phyloP scores from a whole-genome alignment of 495 filamentous ascomycete genomes.

The Penicillium subrubescens region DNA sequence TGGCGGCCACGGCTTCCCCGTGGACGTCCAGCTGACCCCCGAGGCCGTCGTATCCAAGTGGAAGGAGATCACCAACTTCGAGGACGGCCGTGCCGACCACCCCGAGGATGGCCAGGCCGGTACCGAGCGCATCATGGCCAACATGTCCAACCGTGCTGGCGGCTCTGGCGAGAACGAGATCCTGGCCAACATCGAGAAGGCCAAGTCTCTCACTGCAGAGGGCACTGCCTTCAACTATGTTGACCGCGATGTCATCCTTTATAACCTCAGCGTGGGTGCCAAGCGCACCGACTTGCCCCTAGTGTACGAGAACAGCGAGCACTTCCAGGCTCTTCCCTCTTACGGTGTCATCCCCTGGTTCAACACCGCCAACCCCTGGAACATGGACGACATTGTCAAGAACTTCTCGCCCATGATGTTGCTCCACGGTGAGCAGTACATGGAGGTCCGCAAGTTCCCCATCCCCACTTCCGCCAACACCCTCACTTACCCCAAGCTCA shows the following conservation, averaged over 20 bases:
- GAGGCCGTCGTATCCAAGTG: constrained; percentile 81
- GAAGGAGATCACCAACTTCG: constrained; percentile 81
- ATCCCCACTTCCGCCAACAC: constrained; percentile 86
- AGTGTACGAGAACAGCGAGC: constrained; percentile 85
- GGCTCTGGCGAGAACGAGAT: constrained; percentile 49
- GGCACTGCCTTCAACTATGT: constrained; percentile 81
- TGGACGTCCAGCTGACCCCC: constrained; percentile 83
- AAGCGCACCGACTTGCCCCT: constrained; percentile 87
- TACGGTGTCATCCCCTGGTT: constrained; percentile 95
- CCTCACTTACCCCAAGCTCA: constrained; percentile 78
- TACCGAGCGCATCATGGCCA: constrained; percentile 85
- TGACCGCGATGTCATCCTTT: constrained; percentile 88
- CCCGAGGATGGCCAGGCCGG: constrained; percentile 78
- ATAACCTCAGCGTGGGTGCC: constrained; percentile 93
- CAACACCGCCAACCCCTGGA: constrained; percentile 79
- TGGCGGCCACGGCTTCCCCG: constrained; percentile 89
- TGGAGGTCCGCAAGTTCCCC: constrained; percentile 91
- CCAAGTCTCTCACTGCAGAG: constrained; percentile 68
- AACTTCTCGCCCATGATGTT: constrained; percentile 99
- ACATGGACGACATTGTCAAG: constrained; percentile 79
- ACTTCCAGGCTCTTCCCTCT: constrained; percentile 91
- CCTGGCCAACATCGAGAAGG: constrained; percentile 74
- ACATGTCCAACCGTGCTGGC: constrained; percentile 72
- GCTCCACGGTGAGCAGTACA: constrained; percentile 97
- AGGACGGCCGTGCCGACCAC: constrained; percentile 88